Conservation (phyloP, 768 basidiomycete species). For the Lactarius hengduanensis region DNA sequence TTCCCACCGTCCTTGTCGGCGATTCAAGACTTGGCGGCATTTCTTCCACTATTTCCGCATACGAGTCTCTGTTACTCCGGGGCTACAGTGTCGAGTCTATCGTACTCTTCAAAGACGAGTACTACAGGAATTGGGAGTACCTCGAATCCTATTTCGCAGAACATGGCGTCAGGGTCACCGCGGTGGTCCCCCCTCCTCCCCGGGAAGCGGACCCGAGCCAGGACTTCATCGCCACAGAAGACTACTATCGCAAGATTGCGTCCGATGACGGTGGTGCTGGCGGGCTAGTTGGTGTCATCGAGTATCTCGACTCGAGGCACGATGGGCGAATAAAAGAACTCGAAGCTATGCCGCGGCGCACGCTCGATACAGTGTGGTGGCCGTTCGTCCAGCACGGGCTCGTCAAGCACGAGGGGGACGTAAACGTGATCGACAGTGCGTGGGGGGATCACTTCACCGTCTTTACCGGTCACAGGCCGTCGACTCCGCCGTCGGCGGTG, state of each 20-base stretch:
- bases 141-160: constrained; percentile 76
- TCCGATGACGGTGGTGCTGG: constrained; percentile 36
- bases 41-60: constrained; percentile 87
- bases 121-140: constrained; percentile 88
- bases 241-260: constrained; percentile 66
- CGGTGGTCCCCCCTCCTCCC: constrained; percentile 60
- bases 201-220: constrained; percentile 42
- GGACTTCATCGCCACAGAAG: constrained; percentile 54
- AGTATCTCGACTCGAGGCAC: constrained; percentile 65
- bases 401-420: constrained; percentile 63
- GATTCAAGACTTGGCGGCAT: constrained; percentile 93
- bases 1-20: constrained; percentile 85
- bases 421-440: constrained; percentile 92
- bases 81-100: constrained; percentile 88
- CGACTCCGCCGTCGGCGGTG: constrained; percentile 27
- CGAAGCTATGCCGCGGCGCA: constrained; percentile 72
- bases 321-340: constrained; percentile 64
- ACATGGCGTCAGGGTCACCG: constrained; percentile 54
- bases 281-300: constrained; percentile 48
- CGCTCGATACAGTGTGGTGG: constrained; percentile 88
- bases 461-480: constrained; percentile 41
- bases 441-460: constrained; percentile 83
- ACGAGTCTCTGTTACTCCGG: constrained; percentile 86
- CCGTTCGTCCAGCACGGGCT: constrained; percentile 92
- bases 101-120: constrained; percentile 78